Evolutionary conservation across 2,329 filamentous ascomycete species (phyloP).

Genomic region (Hymenoscyphus infarciens): DNA sequence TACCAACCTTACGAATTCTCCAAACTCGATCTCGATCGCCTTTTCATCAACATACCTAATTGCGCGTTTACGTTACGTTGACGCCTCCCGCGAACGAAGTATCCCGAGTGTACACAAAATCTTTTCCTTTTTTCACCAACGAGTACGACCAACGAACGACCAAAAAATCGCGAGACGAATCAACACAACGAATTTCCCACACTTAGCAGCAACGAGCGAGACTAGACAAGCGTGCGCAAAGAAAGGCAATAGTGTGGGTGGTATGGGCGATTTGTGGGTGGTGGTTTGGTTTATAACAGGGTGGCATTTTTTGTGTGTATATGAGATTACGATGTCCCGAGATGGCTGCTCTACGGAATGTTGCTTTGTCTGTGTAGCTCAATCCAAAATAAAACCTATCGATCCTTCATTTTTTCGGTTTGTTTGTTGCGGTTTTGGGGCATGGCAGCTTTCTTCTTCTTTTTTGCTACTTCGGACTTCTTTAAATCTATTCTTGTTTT

Average conservation of each 20-base stretch:
- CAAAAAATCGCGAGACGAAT: constrained; percentile 22
- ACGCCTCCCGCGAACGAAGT: constrained; percentile 18
- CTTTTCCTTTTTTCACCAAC: constrained; percentile 23
- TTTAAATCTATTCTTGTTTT: no score
- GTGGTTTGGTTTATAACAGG: constrained; percentile 15
- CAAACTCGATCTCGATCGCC: constrained; percentile 20
- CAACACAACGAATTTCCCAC: constrained; percentile 20
- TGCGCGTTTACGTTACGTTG: constrained; percentile 26
- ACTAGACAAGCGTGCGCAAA: constrained; percentile 10
- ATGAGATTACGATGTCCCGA: constrained; percentile 30
- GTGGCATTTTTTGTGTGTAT: constrained; percentile 28
- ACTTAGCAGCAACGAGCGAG: constrained; percentile 12
- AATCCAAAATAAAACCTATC: constrained; percentile 5
- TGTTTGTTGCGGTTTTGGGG: background rate
- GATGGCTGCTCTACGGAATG: constrained; percentile 18
- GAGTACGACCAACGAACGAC: constrained; percentile 24
- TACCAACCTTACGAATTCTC: constrained; percentile 24
- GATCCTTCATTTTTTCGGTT: background rate
- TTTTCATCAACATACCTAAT: constrained; percentile 31
- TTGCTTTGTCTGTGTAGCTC: constrained; percentile 24
- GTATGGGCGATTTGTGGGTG: constrained; percentile 15
- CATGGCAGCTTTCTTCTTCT: background rate
- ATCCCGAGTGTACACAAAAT: constrained; percentile 28
- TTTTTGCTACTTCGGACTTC: background rate
- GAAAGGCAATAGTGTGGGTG: constrained; percentile 14